These are phyloP conservation scores for Xylariaceae sp. DNA, from an alignment of 2,329 filamentous ascomycete genomes.

Conservation along the genomic window DNA sequence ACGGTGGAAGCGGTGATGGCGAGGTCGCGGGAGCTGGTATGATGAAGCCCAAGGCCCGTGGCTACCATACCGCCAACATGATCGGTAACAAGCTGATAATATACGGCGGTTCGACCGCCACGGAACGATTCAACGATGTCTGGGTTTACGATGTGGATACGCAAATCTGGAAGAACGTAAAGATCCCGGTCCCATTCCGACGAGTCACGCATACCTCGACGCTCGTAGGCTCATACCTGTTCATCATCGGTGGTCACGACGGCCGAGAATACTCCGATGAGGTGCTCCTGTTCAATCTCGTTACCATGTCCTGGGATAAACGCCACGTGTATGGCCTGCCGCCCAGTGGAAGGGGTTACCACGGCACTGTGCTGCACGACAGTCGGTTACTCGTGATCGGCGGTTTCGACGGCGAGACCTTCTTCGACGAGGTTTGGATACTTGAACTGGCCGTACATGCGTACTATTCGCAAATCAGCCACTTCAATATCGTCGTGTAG, in stretches of 20 bases:
- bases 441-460: conserved; percentile 64
- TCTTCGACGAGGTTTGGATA: conserved; percentile 63
- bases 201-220: conserved; percentile 64
- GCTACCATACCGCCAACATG: conserved; percentile 70
- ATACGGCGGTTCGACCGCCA: conserved; percentile 64
- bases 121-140: conserved; percentile 67
- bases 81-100: conserved; percentile 67
- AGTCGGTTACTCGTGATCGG: conserved; percentile 59
- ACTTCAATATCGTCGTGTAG: conserved; percentile 64
- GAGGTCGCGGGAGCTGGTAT: conserved; percentile 4
- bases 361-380: conserved; percentile 61
- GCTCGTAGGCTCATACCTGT: conserved; percentile 64
- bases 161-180: conserved; percentile 53
- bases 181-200: conserved; percentile 56
- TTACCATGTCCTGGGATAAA: conserved; percentile 70
- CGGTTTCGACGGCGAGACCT: conserved; percentile 62
- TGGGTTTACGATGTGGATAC: conserved; percentile 67
- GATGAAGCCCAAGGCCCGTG: conserved; percentile 55
- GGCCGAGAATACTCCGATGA: conserved; percentile 66
- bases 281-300: conserved; percentile 62
- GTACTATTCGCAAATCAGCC: conserved; percentile 69
- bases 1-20: conserved; percentile 15
- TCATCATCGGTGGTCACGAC: conserved; percentile 65
- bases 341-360: conserved; percentile 61
- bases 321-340: conserved; percentile 59